A percentile compares a stretch with the other conserved stretches of the same genome.
These are phyloP conservation scores for Tricharina praecox DNA, from an alignment of 495 filamentous ascomycete genomes.

Conservation along the genomic window DNA sequence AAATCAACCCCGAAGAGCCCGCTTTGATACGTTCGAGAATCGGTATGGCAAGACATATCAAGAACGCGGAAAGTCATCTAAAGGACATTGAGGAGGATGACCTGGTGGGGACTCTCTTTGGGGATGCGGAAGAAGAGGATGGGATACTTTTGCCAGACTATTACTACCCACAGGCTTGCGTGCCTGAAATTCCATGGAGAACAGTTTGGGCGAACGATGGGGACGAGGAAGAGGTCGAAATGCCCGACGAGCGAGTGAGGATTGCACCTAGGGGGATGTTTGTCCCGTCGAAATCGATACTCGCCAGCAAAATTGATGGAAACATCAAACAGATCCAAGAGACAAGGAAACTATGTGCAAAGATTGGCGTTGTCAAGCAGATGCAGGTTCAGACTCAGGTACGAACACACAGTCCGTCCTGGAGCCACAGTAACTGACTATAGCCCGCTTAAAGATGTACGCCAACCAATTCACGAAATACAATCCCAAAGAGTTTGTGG, in stretches of 20 bases:
- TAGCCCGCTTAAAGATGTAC: conserved; percentile 69
- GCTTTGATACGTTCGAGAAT: conserved; percentile 63
- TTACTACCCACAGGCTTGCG: conserved; percentile 68
- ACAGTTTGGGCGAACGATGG: conserved; percentile 82
- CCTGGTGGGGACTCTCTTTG: conserved; percentile 35
- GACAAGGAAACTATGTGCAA: conserved; percentile 84
- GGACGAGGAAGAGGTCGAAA: conserved; percentile 76
- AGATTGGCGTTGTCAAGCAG: conserved; percentile 94
- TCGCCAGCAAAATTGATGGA: conserved; percentile 66
- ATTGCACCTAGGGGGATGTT: conserved; percentile 61
- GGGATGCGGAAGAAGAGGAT: conserved; percentile 44
- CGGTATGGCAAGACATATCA: conserved; percentile 37
- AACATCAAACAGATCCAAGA: conserved; percentile 96
- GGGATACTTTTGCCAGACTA: conserved; percentile 58
- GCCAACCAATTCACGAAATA: conserved; percentile 97
- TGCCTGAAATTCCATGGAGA: conserved; percentile 64
- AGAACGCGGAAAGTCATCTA: conserved; percentile 17
- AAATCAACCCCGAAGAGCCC: conserved; percentile 70
- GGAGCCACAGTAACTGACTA: conserved; percentile 10
- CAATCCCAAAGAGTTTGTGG: conserved; percentile 74
- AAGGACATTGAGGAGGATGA: conserved; percentile 15
- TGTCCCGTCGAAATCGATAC: conserved; percentile 52
- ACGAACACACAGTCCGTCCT: conserved; percentile 20
- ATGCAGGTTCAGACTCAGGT: conserved; percentile 98
- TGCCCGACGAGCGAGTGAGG: conserved; percentile 53